Evolutionary conservation across 2,329 filamentous ascomycete genomes (phyloP).

Genomic region (Phoma herbarum): DNA sequence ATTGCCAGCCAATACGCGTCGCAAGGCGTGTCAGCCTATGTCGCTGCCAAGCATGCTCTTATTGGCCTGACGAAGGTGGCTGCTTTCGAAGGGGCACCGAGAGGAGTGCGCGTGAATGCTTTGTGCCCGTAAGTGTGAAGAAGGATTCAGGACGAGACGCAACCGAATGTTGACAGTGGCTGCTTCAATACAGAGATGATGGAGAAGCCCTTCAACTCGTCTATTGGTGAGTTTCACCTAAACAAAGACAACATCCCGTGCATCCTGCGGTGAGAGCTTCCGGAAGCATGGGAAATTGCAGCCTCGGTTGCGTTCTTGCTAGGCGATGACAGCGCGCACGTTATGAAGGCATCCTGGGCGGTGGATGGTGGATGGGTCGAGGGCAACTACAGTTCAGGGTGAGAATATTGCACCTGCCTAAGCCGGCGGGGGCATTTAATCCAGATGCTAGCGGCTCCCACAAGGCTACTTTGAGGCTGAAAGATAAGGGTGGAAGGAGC

Average conservation of each 20-base stretch:
- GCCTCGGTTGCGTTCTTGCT: constrained; percentile 21
- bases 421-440: neutral
- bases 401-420: constrained; percentile 2
- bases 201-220: constrained; percentile 19
- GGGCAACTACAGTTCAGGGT: constrained; percentile 18
- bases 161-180: constrained; percentile 7
- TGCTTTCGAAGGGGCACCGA: constrained; percentile 57
- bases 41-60: constrained; percentile 59
- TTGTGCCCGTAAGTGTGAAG: constrained; percentile 53
- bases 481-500: neutral
- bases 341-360: constrained; percentile 20
- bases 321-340: constrained; percentile 21
- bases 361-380: constrained; percentile 25
- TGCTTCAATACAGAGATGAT: constrained; percentile 23
- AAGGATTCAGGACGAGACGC: neutral
- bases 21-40: constrained; percentile 46
- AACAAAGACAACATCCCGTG: constrained; percentile 20
- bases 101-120: constrained; percentile 60
- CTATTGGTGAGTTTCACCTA: constrained; percentile 14
- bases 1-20: constrained; percentile 21
- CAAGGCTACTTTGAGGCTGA: constrained; percentile 1
- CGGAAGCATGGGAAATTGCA: constrained; percentile 22
- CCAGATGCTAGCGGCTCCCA: neutral
- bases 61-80: constrained; percentile 57
- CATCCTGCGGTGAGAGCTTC: constrained; percentile 17